phyloP scores from a whole-genome alignment of 495 filamentous ascomycete species.

The Penicillium bovifimosum region DNA sequence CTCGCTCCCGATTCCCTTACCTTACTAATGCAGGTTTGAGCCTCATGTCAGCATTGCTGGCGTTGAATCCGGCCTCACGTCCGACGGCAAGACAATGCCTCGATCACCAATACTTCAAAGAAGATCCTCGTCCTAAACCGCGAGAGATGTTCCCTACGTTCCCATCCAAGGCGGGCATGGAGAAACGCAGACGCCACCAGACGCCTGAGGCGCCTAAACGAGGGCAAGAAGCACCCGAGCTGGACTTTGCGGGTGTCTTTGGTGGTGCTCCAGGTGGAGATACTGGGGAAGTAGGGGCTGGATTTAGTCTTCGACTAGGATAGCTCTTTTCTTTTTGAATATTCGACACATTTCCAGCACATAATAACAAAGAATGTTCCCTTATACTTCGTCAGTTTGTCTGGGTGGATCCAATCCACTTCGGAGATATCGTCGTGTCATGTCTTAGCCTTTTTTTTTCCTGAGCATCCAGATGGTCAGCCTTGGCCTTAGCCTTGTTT shows the following conservation, averaged over 20 bases:
- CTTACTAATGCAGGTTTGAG: constrained; percentile 68
- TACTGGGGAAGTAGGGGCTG: constrained; percentile 70
- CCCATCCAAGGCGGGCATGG: constrained; percentile 89
- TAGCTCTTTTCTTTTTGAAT: constrained; percentile 10
- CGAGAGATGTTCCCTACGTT: constrained; percentile 88
- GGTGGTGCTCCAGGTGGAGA: constrained; percentile 68
- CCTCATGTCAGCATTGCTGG: constrained; percentile 63
- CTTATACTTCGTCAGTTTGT: background rate
- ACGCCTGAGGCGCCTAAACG: constrained; percentile 85
- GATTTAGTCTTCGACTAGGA: constrained; percentile 73
- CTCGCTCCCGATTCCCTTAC: constrained; percentile 71
- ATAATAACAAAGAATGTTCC: background rate
- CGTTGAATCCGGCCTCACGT: constrained; percentile 66
- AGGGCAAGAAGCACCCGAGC: constrained; percentile 60
- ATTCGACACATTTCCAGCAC: background rate
- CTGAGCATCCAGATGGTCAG: too few species aligned
- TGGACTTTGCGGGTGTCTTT: constrained; percentile 70
- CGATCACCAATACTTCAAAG: constrained; percentile 76
- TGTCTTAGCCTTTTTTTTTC: background rate
- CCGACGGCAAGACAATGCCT: constrained; percentile 68
- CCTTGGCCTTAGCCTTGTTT: background rate
- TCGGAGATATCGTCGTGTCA: background rate
- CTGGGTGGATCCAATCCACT: background rate
- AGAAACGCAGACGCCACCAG: constrained; percentile 64
- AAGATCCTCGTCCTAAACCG: constrained; percentile 82